Evolutionary conservation across 345 rosid genomes (phyloP).

Genomic region (Eucalyptus pauciflora): DNA sequence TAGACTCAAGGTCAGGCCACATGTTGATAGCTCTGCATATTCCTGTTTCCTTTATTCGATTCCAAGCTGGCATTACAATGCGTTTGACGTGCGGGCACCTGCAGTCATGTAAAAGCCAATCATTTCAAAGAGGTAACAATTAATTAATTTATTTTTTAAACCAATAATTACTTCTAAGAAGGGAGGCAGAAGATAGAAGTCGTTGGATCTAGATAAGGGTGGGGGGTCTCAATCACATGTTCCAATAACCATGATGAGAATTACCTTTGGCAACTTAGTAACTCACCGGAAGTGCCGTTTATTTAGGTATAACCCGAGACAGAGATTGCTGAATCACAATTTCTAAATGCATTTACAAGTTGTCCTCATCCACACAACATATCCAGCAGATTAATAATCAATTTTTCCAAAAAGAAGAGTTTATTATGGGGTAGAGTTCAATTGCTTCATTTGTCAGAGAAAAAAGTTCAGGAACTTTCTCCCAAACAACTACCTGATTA

Average conservation of each 20-base stretch:
- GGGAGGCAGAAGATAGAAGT: neutral
- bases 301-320: neutral
- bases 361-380: neutral
- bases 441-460: neutral
- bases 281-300: neutral
- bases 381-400: neutral
- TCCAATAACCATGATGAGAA: neutral
- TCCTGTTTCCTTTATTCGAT: conserved; percentile 59
- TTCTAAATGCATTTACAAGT: neutral
- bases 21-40: conserved; percentile 58
- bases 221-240: neutral
- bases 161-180: neutral
- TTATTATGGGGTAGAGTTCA: neutral
- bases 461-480: neutral
- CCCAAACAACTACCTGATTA: neutral
- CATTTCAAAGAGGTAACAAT: neutral
- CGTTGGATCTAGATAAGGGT: neutral
- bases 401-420: neutral
- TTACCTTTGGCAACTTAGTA: neutral
- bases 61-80: conserved; percentile 82
- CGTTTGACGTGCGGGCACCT: conserved; percentile 63
- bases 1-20: conserved; percentile 75
- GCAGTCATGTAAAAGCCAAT: neutral
- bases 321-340: neutral
- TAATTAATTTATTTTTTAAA: neutral